A percentile compares a stretch with the other conserved stretches of the same genome.
Conservation (phyloP, 805 yeast species). For the Kodamaea jinghongensis region DNA sequence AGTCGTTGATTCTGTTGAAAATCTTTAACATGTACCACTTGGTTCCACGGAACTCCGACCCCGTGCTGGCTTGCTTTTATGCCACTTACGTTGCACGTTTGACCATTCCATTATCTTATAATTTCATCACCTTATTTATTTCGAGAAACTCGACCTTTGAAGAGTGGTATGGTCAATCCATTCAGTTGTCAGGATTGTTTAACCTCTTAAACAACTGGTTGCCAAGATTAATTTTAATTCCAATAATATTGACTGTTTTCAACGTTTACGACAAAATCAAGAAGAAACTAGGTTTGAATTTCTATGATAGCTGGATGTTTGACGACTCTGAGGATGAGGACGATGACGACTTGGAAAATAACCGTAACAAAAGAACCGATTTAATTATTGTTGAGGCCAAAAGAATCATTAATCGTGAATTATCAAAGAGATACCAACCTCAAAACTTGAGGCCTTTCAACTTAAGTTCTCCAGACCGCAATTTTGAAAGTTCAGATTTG, state of each 20-base stretch:
- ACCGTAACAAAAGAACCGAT: slow-evolving; percentile 28
- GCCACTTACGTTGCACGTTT: slow-evolving; percentile 78
- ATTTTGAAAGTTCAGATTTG: slow-evolving; percentile 20
- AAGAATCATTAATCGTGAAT: slow-evolving; percentile 36
- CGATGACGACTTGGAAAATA: slow-evolving; percentile 15
- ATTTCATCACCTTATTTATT: slow-evolving; percentile 66
- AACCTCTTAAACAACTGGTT: slow-evolving; percentile 66
- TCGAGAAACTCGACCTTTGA: slow-evolving; percentile 57
- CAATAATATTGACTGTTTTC: slow-evolving; percentile 61
- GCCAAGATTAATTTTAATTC: slow-evolving; percentile 75
- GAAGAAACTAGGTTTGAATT: slow-evolving; percentile 34
- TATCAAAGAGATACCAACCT: slow-evolving; percentile 23
- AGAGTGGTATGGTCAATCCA: slow-evolving; percentile 69
- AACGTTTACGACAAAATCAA: slow-evolving; percentile 65
- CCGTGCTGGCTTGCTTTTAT: slow-evolving; percentile 72
- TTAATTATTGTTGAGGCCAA: slow-evolving; percentile 42
- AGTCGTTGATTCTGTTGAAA: slow-evolving; percentile 63
- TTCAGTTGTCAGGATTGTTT: slow-evolving; percentile 73
- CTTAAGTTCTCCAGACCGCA: slow-evolving; percentile 21
- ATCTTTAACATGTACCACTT: slow-evolving; percentile 76
- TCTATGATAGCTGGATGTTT: slow-evolving; percentile 39
- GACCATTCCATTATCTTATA: slow-evolving; percentile 79
- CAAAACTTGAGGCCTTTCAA: slow-evolving; percentile 27
- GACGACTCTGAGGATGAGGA: slow-evolving; percentile 28
- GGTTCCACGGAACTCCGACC: slow-evolving; percentile 68